Evolutionary conservation across 2,329 filamentous ascomycete genomes (phyloP), one percentile per base, ranked within the genome.

Genomic region (Fragosphaeria purpurea): DNA sequence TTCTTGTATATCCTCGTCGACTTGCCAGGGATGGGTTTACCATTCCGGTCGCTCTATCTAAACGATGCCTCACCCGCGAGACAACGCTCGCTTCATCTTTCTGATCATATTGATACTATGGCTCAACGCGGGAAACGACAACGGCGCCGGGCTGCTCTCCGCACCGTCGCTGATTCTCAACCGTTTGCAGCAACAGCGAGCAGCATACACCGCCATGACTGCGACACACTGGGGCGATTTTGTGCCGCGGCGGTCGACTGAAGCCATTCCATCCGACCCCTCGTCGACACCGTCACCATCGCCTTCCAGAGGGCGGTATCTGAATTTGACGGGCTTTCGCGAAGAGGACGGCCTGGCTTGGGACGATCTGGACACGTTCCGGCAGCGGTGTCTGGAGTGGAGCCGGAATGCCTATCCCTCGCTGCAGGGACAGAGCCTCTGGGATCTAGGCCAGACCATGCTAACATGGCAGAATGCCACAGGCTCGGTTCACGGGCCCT

Each of bases 321-420:
- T 89, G 53, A 88, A 88, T 58, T 70, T 95, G 47, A 86, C 86
- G 3, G 91, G 91, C 1, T 82, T 94, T 54, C 78, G 85, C 46
- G 70, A 80, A 44, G 76, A 81, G 22, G 86, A 95, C 66, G 80
- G 77, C 5, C 88, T 86, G 65, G 83, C 80, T 2, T 96, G 90
- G 90, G 77, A 83, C 37, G 74, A 88, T 51, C 70, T 96, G 30
- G 71, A 72, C 0, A 67, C 71, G 1, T 88, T 90, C 52, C 81
- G 79, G 62, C 69, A 82, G 53, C 77, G 78, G 56, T 86, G 82
- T 50, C 71, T 77, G 50, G 72, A 82, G 57, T 83, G 76, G 63
- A 82, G 75, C 56, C 72, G 68, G 48, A 73, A 77, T 59, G 76
- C 74, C 5, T 69, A 71, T 42, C 67, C 53, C 7, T 22, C 34